Conservation (phyloP, 2,329 filamentous ascomycete species). For the Exophiala sideris region DNA sequence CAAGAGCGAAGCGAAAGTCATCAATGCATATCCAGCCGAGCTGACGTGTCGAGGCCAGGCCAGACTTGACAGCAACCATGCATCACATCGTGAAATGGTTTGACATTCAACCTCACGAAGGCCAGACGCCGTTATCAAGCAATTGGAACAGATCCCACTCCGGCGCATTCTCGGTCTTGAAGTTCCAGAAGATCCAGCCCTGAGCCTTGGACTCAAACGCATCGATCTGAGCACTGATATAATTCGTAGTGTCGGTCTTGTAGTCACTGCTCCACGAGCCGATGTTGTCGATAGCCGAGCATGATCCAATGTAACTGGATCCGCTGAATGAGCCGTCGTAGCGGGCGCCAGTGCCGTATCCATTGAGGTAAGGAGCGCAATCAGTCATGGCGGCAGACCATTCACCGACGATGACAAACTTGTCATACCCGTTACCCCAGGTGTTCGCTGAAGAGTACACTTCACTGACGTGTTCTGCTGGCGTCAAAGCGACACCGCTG, state of each 20-base stretch:
- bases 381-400: constrained; percentile 67
- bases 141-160: constrained; percentile 49
- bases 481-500: constrained; percentile 48
- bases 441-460: constrained; percentile 54
- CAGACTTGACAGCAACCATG: not conserved
- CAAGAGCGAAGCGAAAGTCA: too few species aligned
- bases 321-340: constrained; percentile 43
- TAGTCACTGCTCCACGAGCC: constrained; percentile 44
- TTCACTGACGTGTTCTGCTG: constrained; percentile 52
- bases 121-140: constrained; percentile 42
- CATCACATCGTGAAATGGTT: not conserved
- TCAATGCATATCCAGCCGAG: too few species aligned
- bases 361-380: constrained; percentile 53
- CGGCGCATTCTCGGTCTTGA: constrained; percentile 48
- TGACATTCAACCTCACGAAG: constrained; percentile 5
- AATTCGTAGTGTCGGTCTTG: constrained; percentile 40
- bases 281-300: constrained; percentile 49
- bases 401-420: constrained; percentile 66
- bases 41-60: too few species aligned
- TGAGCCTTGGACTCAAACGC: constrained; percentile 39
- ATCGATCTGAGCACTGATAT: constrained; percentile 47
- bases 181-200: constrained; percentile 51
- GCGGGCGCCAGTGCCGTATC: constrained; percentile 57
- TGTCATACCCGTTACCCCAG: constrained; percentile 54
- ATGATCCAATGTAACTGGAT: constrained; percentile 52